Conservation (phyloP, 768 basidiomycete species). For the Floccularia luteovirens region DNA sequence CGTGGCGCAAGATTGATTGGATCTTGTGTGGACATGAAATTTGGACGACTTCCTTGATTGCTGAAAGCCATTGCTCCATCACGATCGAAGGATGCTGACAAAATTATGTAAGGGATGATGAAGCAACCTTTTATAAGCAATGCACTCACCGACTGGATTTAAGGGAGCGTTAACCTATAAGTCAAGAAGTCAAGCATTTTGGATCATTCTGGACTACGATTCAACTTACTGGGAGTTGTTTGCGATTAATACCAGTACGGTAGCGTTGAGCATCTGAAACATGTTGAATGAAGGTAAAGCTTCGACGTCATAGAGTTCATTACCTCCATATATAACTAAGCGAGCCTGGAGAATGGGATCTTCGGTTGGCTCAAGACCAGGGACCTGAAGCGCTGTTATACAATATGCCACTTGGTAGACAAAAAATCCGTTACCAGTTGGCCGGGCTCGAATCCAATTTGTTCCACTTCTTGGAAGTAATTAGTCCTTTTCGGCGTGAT, state of each 20-base stretch:
- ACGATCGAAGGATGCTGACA: slow-evolving; percentile 27
- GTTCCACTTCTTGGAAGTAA: slow-evolving; percentile 29
- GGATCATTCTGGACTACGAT: not conserved
- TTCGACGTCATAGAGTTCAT: not conserved
- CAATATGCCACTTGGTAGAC: not conserved
- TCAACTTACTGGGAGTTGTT: slow-evolving; percentile 22
- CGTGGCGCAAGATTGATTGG: slow-evolving; percentile 22
- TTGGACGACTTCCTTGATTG: slow-evolving; percentile 31
- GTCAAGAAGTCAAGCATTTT: not conserved
- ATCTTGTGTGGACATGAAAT: slow-evolving; percentile 27
- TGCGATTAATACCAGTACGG: slow-evolving; percentile 27
- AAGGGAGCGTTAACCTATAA: slow-evolving; percentile 24
- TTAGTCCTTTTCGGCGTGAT: slow-evolving; percentile 3
- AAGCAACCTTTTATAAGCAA: not conserved
- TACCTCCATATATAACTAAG: slow-evolving; percentile 48
- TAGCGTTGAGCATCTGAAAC: slow-evolving; percentile 27
- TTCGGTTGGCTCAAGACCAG: slow-evolving; percentile 38
- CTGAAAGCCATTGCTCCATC: slow-evolving; percentile 25
- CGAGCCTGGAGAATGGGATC: slow-evolving; percentile 54
- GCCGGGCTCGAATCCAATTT: slow-evolving; percentile 40
- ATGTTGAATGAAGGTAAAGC: not conserved
- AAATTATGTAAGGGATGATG: not conserved
- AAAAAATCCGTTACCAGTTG: slow-evolving; percentile 27
- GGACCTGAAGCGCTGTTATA: slow-evolving; percentile 2
- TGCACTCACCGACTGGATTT: slow-evolving; percentile 24